Base-by-base conservation (phyloP, 371 early-diverging fungal genomes). In the Mortierella sp. region DNA sequence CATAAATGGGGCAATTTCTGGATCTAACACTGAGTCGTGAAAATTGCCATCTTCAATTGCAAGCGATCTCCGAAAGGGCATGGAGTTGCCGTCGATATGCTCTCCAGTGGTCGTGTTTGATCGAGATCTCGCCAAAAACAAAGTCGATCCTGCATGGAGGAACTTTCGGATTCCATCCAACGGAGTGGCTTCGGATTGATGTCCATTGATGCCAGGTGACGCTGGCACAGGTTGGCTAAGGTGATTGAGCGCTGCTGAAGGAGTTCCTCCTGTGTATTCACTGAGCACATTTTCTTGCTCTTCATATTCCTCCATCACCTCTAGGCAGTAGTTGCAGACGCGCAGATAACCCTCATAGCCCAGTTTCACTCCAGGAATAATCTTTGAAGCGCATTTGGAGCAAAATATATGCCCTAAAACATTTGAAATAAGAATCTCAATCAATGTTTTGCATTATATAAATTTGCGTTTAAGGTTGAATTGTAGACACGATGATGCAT, bases 241-340 rank as follows among this genome's bases (percentile, higher is more conserved):
- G 28, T 72, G 74, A 15, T 50, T 55, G 41, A 74, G 72, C 45
- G 47, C 50, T 43, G 24, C 53, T 13, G 70, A 64, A 0, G 76
- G 81, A 5, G 64, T 55, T 1, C 69, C 24, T 52, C 72, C 59
- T 41, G 58, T 41, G 38, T 84, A 69, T 3, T 76, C 83, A 6
- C n/a, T 32, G 9, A 43, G 36, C 10, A 43, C 52, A 21, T 62
- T 79, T 67, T 69, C 81, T n/a, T 84, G 83, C 57, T 88, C 74
- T 62, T 85, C 83, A 61, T 90, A 87, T 22, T 84, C 85, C 62
- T 86, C 77, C 86, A 89, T 84, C 40, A 88, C 61, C 47, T 82
- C 86, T 47, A 86, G 76, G 78, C 96, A 96, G 75, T 92, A 94
- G 64, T 94, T 88, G 81, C 96, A 96, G 0, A 95, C 93, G 15